A percentile compares a stretch with the other conserved stretches of the same genome.
phyloP scores from a whole-genome alignment of 345 rosid genomes.

The Isatis tinctoria region DNA sequence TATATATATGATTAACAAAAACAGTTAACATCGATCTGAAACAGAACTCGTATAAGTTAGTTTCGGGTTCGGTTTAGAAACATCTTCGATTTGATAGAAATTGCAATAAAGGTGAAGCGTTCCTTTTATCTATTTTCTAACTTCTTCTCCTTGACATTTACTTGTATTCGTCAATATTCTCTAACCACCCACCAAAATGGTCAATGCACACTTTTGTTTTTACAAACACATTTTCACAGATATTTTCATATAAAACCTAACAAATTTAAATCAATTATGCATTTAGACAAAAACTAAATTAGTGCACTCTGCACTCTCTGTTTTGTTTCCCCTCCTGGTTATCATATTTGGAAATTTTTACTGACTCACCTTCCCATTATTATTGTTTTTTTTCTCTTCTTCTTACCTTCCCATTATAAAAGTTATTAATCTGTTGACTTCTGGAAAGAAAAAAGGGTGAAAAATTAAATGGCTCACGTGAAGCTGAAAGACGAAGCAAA shows the following conservation, averaged over 20 bases:
- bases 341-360: conserved; percentile 5
- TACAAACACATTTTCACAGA: conserved; percentile 7
- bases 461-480: conserved; percentile 32
- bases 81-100: background rate
- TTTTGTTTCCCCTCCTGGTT: background rate
- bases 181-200: conserved; percentile 7
- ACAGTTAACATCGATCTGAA: background rate
- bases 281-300: background rate
- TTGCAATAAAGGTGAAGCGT: background rate
- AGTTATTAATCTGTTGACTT: conserved; percentile 27
- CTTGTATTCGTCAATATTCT: conserved; percentile 17
- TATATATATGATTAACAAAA: background rate
- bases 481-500: conserved; percentile 30
- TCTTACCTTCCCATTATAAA: conserved; percentile 7
- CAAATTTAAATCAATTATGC: background rate
- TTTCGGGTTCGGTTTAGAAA: background rate
- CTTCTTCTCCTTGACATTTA: conserved; percentile 27
- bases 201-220: conserved; percentile 2
- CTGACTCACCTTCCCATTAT: background rate
- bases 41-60: background rate
- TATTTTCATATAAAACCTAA: background rate
- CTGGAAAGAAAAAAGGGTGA: background rate
- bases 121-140: background rate
- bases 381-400: background rate
- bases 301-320: conserved; percentile 2